Evolutionary conservation across 2,329 filamentous ascomycete species (phyloP), one percentile per base, ranked within the genome.

Genomic region (Pseudogymnoascus sp.): DNA sequence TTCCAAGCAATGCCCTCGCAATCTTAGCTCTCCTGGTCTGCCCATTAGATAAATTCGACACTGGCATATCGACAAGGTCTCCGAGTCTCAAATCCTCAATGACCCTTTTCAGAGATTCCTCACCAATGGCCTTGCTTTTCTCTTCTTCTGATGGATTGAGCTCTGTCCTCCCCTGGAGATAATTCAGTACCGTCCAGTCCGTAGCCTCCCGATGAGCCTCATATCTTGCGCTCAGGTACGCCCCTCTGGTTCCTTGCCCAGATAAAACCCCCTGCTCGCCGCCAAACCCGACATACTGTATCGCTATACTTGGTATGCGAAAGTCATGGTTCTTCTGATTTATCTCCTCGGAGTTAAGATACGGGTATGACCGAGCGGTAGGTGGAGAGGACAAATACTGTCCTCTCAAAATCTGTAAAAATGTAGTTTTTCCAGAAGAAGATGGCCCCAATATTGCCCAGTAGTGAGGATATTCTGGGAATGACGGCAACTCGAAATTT

Each of bases 241-340:
- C 86, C 18, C 88, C 88, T n/a, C 83, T 78, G 0, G 81, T 79
- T 5, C 78, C 77, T n/a, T 76, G 75, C 1, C 80, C 79, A 5
- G 81, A 74, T 12, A 82, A 74, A 56, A 78, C 74, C 5, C 79
- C 79, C 23, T 83, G 80, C 66, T 92, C 88, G 2, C 83, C 84
- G 68, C 90, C 89, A 69, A 97, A 97, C 0, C 94, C 92, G 8
- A 97, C 91, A 76, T 96, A 92, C 66, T 86, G 85, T 61, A 99
- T 87, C 0, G 90, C 90, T 64, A 79, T 79, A 10, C 77, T 77
- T 0, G 88, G 83, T 58, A 77, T 80, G 45, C 82, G 79, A 55
- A 89, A 72, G 72, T 57, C 68, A 59, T 71, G 73, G 63, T 77
- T 77, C 66, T 74, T 79, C 5, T 68, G 62, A 34, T 64, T 62